Evolutionary conservation across 1,284 basidiomycete species (phyloP), one percentile per base, ranked within the genome.

Genomic region (Rhodotorula sp.): DNA sequence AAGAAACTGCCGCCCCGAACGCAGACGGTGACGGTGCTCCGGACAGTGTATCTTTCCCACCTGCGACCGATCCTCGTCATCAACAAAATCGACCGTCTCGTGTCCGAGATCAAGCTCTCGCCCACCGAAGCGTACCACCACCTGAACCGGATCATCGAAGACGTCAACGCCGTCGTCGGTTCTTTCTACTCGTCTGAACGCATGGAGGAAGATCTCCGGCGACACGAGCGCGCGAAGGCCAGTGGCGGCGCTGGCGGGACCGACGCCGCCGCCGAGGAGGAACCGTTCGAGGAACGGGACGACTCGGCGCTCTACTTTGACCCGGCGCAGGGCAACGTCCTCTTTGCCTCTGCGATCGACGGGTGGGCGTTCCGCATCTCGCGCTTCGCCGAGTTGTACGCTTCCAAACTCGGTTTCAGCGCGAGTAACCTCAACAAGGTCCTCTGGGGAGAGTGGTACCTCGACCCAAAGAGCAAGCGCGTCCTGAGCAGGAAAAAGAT

Each of bases 301-400:
- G 96, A 99, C 78, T 92, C 95, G 80, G 94, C 96, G 80, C 89
- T 99, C 68, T 99, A 99, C 82, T 99, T 99, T 78, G 91, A 94
- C 4, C 96, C 96, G 0, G 91, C 95, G 78, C 87, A 88, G 69
- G 96, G 96, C 30, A 99, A 98, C 79, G 96, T 99, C 56, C 86
- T 99, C 57, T 99, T 99, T 80, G 92, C 95, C 1, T 94, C 91
- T 48, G 96, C 96, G 5, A 88, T 98, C 68, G 94, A 98, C 78
- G 94, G 95, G 5, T 99, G 96, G 95, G 96, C 95, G 0, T 99
- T 99, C 83, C 86, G 95, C 46, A 86, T 98, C 14, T 89, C 90
- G 69, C 92, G 91, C 76, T 99, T 99, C 79, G 93, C 96, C 0
- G 88, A 94, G 78, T 83, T 99, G 18, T 99, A 95, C 81, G 90